Evolutionary conservation across 768 basidiomycete species (phyloP), one percentile per base, ranked within the genome.

Genomic region (Auriscalpium microsporum): DNA sequence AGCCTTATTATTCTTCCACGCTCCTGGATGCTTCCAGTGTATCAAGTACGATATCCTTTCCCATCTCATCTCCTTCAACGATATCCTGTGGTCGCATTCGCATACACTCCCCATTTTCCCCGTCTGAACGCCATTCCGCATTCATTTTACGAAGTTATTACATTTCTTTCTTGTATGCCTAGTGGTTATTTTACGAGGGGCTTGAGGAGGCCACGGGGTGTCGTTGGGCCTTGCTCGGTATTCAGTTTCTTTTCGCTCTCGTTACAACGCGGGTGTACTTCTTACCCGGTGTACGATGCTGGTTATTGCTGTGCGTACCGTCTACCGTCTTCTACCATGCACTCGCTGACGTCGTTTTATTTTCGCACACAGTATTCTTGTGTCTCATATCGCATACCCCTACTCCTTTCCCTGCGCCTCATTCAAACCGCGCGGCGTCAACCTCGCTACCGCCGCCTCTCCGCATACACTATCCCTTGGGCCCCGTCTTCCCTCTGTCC

Each of bases 71-170:
- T 42, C 50, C 50, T 35, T 33, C 58, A 59, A 53, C 28, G 42
- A 42, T 17, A 13, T 42, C 40, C 17, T 17, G 40, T 17, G 14
- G 17, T 19, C 42, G 19, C 28, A 21, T 21, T 52, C 33, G 40
- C 52, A 52, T 52, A 52, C 44, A 42, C 14, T 16, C 38, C 48
- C 52, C 23, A 58, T 52, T 47, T 57, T 47, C 53, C 38, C 53
- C 55, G 48, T 23, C 33, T 19, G 16, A 19, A 40, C 36, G 47
- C 42, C 50, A 61, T 46, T 28, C 36, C 17, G 45, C 53, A 56
- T 56, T 52, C 55, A 50, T 59, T 60, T 56, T 55, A 53, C 60
- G n/a, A 56, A 61, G 59, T 61, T 56, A 54, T 54, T 59, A 14
- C 37, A 21, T 54, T 52, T 28, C 28, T 54, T 38, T 48, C 52